Conservation (phyloP, 2,329 filamentous ascomycete species). For the Clarireedia homoeocarpa region DNA sequence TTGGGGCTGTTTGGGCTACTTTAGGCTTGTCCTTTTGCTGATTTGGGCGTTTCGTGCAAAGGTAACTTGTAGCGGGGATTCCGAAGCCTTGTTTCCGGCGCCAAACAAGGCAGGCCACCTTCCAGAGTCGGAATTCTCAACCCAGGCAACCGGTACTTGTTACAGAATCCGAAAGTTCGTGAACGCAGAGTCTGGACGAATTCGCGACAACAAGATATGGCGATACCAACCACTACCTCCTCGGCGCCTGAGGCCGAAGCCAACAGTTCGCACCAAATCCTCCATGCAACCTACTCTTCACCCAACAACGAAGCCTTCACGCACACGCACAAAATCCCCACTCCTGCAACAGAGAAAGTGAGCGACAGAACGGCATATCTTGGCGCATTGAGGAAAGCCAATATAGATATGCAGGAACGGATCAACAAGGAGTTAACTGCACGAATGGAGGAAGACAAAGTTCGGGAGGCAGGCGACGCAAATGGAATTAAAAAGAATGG, state of each 20-base stretch:
- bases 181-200: background rate
- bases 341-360: slow-evolving; percentile 31
- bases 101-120: background rate
- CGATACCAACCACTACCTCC: slow-evolving; percentile 2
- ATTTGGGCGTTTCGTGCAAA: background rate
- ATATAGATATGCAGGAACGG: slow-evolving; percentile 50
- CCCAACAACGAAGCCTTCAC: slow-evolving; percentile 41
- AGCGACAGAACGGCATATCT: slow-evolving; percentile 53
- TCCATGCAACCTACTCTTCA: slow-evolving; percentile 45
- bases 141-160: too few species aligned
- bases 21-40: background rate
- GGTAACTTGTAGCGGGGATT: background rate
- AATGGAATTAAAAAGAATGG: slow-evolving; percentile 29
- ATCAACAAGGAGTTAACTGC: slow-evolving; percentile 65
- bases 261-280: slow-evolving; percentile 2
- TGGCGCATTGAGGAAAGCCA: slow-evolving; percentile 46
- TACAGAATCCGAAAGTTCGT: background rate
- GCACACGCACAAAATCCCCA: slow-evolving; percentile 32
- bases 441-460: slow-evolving; percentile 68
- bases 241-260: background rate
- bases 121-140: background rate
- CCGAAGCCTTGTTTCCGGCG: background rate
- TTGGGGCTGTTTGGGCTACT: background rate
- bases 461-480: slow-evolving; percentile 33
- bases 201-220: background rate